phyloP scores from a whole-genome alignment of 345 rosid species.

The Salix suchowensis region DNA sequence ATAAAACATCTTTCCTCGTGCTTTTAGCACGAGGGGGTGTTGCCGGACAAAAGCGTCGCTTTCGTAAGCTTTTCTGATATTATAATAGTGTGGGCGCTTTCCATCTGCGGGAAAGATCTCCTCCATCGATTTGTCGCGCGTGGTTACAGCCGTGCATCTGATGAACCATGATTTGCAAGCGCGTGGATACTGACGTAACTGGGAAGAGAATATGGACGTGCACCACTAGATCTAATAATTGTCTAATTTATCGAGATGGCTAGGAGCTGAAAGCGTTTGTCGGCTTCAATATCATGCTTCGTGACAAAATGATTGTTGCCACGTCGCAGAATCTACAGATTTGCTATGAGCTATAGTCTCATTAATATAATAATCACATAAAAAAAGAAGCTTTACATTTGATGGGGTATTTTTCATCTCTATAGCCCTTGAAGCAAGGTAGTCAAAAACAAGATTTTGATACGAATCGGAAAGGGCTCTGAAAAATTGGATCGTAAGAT shows the following conservation, averaged over 20 bases:
- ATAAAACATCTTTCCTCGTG: constrained; percentile 13
- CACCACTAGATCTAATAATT: background rate
- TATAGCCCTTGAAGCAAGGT: too few relatives aligned
- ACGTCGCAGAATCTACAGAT: background rate
- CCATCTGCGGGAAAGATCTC: background rate
- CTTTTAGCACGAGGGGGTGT: constrained; percentile 16
- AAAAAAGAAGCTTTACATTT: background rate
- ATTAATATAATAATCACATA: background rate
- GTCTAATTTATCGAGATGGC: constrained; percentile 1
- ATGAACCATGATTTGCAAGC: background rate
- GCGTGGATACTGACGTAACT: background rate
- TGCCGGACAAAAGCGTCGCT: constrained; percentile 31
- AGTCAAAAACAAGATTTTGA: too few relatives aligned
- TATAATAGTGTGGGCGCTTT: background rate
- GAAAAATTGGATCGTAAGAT: too few relatives aligned
- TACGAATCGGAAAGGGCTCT: too few relatives aligned
- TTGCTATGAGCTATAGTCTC: background rate
- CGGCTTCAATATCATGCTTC: background rate
- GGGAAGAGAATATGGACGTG: background rate
- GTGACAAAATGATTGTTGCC: background rate
- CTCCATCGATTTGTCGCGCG: background rate
- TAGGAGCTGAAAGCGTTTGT: background rate
- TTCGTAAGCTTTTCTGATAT: constrained; percentile 28
- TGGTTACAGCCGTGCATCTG: background rate
- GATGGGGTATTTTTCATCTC: background rate